Conservation (phyloP, 805 yeast genomes). For the Ogataea trehaloabstinens region DNA sequence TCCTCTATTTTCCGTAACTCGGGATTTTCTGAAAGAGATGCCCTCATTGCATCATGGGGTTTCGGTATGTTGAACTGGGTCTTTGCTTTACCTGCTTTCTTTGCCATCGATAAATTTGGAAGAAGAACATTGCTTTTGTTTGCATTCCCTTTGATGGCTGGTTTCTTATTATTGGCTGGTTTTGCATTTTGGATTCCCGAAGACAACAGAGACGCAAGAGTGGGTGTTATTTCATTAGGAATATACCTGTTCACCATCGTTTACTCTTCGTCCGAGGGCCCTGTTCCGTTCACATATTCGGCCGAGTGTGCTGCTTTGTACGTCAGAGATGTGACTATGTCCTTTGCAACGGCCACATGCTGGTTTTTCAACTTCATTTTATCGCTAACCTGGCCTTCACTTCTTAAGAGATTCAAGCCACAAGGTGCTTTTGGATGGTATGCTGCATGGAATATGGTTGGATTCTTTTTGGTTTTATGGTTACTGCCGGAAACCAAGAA, state of each 20-base stretch:
- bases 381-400: constrained; percentile 78
- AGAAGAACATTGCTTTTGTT: constrained; percentile 51
- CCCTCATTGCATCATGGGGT: constrained; percentile 81
- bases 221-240: constrained; percentile 69
- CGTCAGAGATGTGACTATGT: constrained; percentile 78
- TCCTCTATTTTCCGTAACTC: constrained; percentile 71
- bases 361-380: constrained; percentile 72
- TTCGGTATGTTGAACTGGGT: constrained; percentile 51
- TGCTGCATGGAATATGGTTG: constrained; percentile 79
- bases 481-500: constrained; percentile 72
- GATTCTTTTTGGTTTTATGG: constrained; percentile 69
- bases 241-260: constrained; percentile 70
- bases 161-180: constrained; percentile 59
- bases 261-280: constrained; percentile 85
- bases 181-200: constrained; percentile 70
- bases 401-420: constrained; percentile 62
- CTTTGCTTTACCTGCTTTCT: constrained; percentile 34
- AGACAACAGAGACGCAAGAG: constrained; percentile 43
- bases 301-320: constrained; percentile 83
- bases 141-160: constrained; percentile 63
- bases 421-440: constrained; percentile 89
- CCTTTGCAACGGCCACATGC: constrained; percentile 71
- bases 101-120: constrained; percentile 38
- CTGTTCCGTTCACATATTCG: constrained; percentile 84
- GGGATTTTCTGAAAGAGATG: constrained; percentile 57